Conservation (phyloP, 148 eudicot genomes). For the Spergularia marina region DNA sequence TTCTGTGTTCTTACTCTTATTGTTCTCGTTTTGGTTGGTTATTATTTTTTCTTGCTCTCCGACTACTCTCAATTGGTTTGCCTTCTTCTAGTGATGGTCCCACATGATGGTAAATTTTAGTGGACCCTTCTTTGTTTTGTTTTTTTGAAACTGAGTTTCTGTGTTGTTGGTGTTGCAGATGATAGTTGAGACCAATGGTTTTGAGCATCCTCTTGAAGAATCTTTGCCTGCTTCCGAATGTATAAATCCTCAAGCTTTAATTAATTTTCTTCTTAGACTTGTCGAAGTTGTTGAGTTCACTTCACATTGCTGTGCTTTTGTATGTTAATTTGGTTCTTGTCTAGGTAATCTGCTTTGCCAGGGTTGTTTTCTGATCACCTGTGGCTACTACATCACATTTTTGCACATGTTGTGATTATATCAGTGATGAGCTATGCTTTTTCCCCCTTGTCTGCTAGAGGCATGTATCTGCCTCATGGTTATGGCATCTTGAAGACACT, state of each 20-base stretch:
- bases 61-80: not conserved
- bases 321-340: too few species aligned
- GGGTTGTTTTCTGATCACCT: not conserved
- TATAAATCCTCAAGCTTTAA: constrained; percentile 22
- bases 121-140: not conserved
- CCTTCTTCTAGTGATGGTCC: not conserved
- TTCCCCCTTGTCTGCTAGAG: not conserved
- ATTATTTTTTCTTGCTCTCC: not conserved
- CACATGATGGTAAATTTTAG: not conserved
- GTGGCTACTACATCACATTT: not conserved
- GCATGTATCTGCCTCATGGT: not conserved
- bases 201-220: constrained; percentile 29
- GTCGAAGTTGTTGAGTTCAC: not conserved
- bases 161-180: constrained; percentile 38
- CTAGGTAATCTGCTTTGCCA: not conserved
- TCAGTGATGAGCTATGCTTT: not conserved
- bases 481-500: not conserved
- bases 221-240: constrained; percentile 47
- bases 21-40: not conserved
- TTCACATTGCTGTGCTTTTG: not conserved
- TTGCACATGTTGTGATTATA: not conserved
- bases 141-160: not conserved
- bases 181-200: constrained; percentile 36
- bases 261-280: not conserved
- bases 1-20: not conserved